A percentile compares a stretch with the other conserved stretches of the same genome.
These are phyloP conservation scores for Plasmodium coatneyi DNA, from an alignment of 169 alveolate genomes.

Conservation along the genomic window DNA sequence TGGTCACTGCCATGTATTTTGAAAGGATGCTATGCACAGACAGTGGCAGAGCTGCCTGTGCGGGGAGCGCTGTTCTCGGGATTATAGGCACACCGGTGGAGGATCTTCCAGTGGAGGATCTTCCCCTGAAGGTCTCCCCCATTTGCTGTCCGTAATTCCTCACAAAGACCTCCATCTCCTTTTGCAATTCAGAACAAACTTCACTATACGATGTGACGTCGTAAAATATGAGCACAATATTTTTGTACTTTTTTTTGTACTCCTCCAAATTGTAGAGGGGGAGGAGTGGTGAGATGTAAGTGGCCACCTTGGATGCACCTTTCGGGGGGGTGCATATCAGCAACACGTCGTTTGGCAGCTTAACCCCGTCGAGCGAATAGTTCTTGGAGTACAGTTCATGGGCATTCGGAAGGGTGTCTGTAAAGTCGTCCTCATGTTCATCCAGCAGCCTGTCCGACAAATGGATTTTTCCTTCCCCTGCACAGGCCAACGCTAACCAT, in stretches of 20 bases:
- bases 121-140: neutral
- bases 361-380: conserved; percentile 17
- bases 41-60: conserved; percentile 17
- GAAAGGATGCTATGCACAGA: conserved; percentile 30
- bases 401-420: neutral
- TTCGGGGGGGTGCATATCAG: conserved; percentile 34
- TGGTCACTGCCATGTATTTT: neutral
- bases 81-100: neutral
- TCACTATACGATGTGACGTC: conserved; percentile 11
- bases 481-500: neutral
- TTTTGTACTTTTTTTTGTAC: conserved; percentile 45
- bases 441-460: neutral
- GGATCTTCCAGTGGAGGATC: neutral
- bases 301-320: conserved; percentile 7
- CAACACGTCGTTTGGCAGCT: conserved; percentile 48
- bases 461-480: neutral
- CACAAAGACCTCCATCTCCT: conserved; percentile 16
- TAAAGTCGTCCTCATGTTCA: neutral
- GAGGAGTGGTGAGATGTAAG: conserved; percentile 27
- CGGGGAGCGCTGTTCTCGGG: neutral
- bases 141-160: conserved; percentile 12
- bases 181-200: conserved; percentile 18
- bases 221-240: conserved; percentile 39
- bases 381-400: conserved; percentile 48
- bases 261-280: conserved; percentile 33